Evolutionary conservation across 148 eudicot genomes (phyloP).

Genomic region (Salicornia ramosissima): DNA sequence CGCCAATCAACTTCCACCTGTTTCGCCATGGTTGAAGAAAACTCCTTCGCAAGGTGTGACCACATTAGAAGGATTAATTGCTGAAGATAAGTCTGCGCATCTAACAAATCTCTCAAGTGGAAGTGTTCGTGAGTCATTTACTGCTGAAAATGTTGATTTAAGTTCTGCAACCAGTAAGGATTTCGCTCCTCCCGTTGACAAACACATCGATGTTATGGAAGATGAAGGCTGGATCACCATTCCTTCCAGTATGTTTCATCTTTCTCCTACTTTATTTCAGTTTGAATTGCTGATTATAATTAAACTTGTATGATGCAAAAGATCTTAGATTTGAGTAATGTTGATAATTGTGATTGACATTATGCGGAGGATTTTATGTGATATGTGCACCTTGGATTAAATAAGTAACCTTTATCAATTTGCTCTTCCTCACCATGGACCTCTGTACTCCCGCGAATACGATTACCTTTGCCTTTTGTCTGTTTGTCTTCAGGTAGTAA

Average conservation of each 20-base stretch:
- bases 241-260: slow-evolving; percentile 46
- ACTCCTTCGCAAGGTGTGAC: slow-evolving; percentile 31
- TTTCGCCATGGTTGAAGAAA: slow-evolving; percentile 32
- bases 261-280: not conserved
- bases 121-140: slow-evolving; percentile 23
- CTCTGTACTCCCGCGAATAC: too few relatives aligned
- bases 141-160: slow-evolving; percentile 19
- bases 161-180: slow-evolving; percentile 32
- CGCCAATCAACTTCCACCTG: slow-evolving; percentile 33
- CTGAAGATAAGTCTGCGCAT: slow-evolving; percentile 38
- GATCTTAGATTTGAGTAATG: not conserved
- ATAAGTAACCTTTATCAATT: too few relatives aligned
- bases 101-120: not conserved
- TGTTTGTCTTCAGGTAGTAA: not conserved
- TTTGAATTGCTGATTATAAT: not conserved
- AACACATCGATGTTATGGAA: slow-evolving; percentile 62
- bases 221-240: slow-evolving; percentile 83
- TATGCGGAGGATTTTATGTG: not conserved
- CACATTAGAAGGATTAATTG: slow-evolving; percentile 64
- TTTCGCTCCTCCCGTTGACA: slow-evolving; percentile 47
- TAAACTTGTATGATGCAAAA: not conserved
- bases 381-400: too few relatives aligned
- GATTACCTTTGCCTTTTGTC: too few relatives aligned
- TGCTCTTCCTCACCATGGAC: too few relatives aligned
- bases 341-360: not conserved